These are phyloP conservation scores for Chalaropsis ovoidea DNA, from an alignment of 2,329 filamentous ascomycete genomes.

Conservation along the genomic window DNA sequence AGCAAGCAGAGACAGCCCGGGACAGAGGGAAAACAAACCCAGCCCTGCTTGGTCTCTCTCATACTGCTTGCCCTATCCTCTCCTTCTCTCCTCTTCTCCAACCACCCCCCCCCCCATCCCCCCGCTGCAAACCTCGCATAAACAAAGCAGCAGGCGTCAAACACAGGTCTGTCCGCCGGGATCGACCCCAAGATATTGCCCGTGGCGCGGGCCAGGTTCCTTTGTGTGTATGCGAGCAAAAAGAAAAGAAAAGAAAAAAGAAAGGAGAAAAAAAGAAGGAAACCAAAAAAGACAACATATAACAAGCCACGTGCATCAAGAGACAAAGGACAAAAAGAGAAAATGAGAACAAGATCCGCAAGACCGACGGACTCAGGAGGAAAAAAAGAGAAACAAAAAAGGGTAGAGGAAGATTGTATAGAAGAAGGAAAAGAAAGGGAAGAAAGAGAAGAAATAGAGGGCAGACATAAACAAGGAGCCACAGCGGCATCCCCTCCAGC, in stretches of 20 bases:
- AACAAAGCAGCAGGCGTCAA: slow-evolving; percentile 9
- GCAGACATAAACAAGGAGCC: slow-evolving; percentile 7
- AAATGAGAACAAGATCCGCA: neutral
- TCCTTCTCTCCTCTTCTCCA: neutral
- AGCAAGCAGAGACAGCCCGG: neutral
- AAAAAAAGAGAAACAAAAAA: slow-evolving; percentile 23
- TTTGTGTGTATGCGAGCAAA: slow-evolving; percentile 7
- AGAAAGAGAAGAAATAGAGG: slow-evolving; percentile 9
- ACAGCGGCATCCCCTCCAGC: no score
- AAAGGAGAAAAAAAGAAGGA: no score
- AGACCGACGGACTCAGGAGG: slow-evolving; percentile 20
- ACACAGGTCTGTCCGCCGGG: slow-evolving; percentile 1
- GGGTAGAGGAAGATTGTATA: slow-evolving; percentile 26
- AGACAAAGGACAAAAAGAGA: slow-evolving; percentile 25
- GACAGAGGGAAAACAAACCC: neutral
- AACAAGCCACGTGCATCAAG: slow-evolving; percentile 18
- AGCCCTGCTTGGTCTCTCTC: neutral
- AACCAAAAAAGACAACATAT: slow-evolving; percentile 7
- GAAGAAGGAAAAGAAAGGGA: slow-evolving; percentile 7
- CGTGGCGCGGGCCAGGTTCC: slow-evolving; percentile 1
- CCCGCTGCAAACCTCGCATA: no score
- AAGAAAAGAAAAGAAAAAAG: neutral
- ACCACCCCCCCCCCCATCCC: neutral
- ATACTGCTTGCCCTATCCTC: neutral
- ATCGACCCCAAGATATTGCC: neutral